Conservation (phyloP, 2,329 filamentous ascomycete genomes). For the Aureobasidium uvarum region DNA sequence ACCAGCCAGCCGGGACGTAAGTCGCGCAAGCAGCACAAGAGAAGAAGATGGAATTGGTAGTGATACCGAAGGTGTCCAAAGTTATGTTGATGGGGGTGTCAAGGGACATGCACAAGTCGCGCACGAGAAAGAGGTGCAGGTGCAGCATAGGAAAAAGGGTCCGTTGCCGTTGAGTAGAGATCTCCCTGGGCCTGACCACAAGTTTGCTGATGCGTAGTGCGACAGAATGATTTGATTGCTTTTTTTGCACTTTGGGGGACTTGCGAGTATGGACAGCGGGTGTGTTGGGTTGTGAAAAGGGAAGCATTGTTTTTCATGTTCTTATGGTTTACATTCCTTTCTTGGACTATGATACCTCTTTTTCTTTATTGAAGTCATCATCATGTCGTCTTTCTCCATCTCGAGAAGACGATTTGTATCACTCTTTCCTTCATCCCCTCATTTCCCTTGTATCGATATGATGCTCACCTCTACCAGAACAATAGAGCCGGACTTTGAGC, state of each 20-base stretch:
- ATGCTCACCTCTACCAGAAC: neutral
- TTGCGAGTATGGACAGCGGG: neutral
- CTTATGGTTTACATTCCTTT: neutral
- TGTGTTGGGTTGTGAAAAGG: neutral
- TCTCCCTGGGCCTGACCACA: constrained; percentile 11
- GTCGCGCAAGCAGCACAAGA: constrained; percentile 59
- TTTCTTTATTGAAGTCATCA: neutral
- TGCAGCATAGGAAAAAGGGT: constrained; percentile 10
- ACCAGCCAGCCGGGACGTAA: constrained; percentile 64
- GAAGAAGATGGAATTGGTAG: constrained; percentile 18
- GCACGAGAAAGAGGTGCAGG: neutral
- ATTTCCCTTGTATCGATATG: neutral
- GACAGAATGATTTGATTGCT: constrained; percentile 5
- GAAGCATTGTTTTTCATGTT: neutral
- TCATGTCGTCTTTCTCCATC: neutral
- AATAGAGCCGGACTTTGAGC: neutral
- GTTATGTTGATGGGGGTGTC: neutral
- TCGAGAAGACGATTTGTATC: too few relatives aligned
- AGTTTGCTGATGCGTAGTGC: constrained; percentile 18
- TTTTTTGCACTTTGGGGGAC: neutral
- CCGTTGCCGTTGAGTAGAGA: constrained; percentile 17
- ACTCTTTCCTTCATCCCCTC: neutral
- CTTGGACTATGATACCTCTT: neutral
- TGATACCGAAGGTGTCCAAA: constrained; percentile 24
- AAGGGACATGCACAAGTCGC: neutral